These are phyloP conservation scores for Urochloa ruziziensis DNA, from an alignment of 176 grass and related monocot species.

Conservation along the genomic window DNA sequence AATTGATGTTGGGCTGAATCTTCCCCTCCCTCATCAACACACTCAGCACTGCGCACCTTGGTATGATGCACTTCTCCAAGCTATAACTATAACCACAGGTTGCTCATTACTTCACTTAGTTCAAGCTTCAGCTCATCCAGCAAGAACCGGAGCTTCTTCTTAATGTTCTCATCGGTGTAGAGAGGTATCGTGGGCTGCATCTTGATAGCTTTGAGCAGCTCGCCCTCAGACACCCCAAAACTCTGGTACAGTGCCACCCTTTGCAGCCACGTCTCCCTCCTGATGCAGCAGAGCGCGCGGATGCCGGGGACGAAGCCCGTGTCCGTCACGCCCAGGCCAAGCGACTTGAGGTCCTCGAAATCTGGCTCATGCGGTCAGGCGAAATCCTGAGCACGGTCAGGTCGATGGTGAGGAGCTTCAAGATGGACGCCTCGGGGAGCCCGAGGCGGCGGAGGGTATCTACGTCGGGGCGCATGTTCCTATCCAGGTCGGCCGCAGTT, in stretches of 20 bases:
- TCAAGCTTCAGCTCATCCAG: slow-evolving; percentile 31
- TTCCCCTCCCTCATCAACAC: slow-evolving; percentile 45
- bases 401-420: slow-evolving; percentile 7
- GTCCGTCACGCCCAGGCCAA: background rate
- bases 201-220: slow-evolving; percentile 35
- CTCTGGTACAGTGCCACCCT: slow-evolving; percentile 42
- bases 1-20: background rate
- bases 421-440: background rate
- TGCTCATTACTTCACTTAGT: background rate
- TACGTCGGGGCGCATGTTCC: slow-evolving; percentile 29
- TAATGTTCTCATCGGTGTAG: slow-evolving; percentile 22
- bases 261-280: slow-evolving; percentile 24
- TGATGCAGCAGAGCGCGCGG: background rate
- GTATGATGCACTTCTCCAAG: slow-evolving; percentile 46
- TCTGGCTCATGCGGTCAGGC: slow-evolving; percentile 3
- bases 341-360: slow-evolving; percentile 38
- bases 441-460: slow-evolving; percentile 18
- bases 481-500: background rate
- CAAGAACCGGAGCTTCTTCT: slow-evolving; percentile 31
- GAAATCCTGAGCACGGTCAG: slow-evolving; percentile 12
- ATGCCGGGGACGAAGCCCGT: slow-evolving; percentile 17
- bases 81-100: slow-evolving; percentile 25
- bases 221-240: slow-evolving; percentile 30
- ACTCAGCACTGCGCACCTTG: slow-evolving; percentile 44
- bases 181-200: slow-evolving; percentile 14